Conservation (phyloP, 768 basidiomycete genomes). For the Rhizopogon salebrosus region DNA sequence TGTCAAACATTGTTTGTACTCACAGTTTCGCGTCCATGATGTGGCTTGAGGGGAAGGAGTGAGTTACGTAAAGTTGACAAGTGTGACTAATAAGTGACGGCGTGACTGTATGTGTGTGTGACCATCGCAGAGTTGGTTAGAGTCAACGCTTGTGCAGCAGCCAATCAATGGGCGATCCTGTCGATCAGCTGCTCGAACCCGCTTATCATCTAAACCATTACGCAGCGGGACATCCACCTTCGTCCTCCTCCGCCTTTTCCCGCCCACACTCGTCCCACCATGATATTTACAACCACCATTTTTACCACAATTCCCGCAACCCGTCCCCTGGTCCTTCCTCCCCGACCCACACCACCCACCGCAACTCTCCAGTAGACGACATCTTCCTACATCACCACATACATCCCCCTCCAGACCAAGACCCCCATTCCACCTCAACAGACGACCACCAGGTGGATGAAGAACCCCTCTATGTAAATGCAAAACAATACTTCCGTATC, state of each 20-base stretch:
- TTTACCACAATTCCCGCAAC: constrained; percentile 24
- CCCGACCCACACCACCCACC: constrained; percentile 20
- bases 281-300: constrained; percentile 13
- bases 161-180: constrained; percentile 53
- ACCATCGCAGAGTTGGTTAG: constrained; percentile 17
- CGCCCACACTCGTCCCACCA: constrained; percentile 14
- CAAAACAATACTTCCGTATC: constrained; percentile 98
- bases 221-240: constrained; percentile 11
- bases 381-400: constrained; percentile 27
- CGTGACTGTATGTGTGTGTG: constrained; percentile 9
- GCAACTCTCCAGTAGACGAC: constrained; percentile 24
- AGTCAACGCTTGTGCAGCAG: constrained; percentile 27
- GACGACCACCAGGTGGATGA: constrained; percentile 65
- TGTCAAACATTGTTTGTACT: no score
- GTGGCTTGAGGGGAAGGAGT: constrained; percentile 4
- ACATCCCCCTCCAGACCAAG: constrained; percentile 9
- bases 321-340: constrained; percentile 27
- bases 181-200: constrained; percentile 58
- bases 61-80: constrained; percentile 22
- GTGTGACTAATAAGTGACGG: not conserved
- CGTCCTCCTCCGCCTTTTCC: constrained; percentile 17
- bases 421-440: constrained; percentile 3
- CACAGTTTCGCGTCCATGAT: constrained; percentile 38
- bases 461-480: constrained; percentile 98
- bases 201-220: constrained; percentile 41